Evolutionary conservation across 23 red algal genomes (phyloP), one percentile per base, ranked within the genome.

Genomic region (Gracilaria caudata): DNA sequence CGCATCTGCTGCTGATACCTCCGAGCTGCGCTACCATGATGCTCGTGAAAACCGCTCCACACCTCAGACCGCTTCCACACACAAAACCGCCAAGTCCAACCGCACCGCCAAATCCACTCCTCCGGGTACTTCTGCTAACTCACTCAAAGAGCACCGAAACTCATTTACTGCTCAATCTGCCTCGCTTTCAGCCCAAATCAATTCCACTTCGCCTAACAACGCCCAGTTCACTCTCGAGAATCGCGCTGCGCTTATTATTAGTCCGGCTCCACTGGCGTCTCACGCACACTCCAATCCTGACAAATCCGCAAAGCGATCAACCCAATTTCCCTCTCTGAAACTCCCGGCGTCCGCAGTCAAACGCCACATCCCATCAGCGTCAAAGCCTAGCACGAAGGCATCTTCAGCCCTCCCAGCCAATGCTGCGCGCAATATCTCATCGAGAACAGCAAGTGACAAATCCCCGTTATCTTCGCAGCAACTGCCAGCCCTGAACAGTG

Each of bases 1-100:
- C 7, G 35, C 61, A 66, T 66, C 61, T 66, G 61, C 61, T 36
- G 61, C 61, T 2, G 61, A 66, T 36, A 66, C 61, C 26, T 66
- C 61, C 25, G 61, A 66, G 30, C 29, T 66, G 28, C 29, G 36
- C 10, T 30, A 7, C 29, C 29, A 16, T 4, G 3, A 66, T 19
- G 13, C 61, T 36, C 26, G 61, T 36, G 30, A 25, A 25, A 66
- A 19, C 30, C 6, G 7, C 9, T 66, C 61, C 12, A 66, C 32
- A 3, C 2, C 61, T 0, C 61, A 66, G 36, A 26, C 35, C 32
- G 30, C 5, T 17, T 66, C 29, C 13, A 33, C 61, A 5, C 61
- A 36, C 61, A 66, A 66, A 11, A 2, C 26, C 14, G 21, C 29
- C 28, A 35, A 66, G 11, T 36, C 61, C 23, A 37, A 16, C 24